Percentiles rank a stretch among this genome's conserved stretches.
Conservation (phyloP, 129 eudicot species). For the Rutidosis leptorrhynchoides region DNA sequence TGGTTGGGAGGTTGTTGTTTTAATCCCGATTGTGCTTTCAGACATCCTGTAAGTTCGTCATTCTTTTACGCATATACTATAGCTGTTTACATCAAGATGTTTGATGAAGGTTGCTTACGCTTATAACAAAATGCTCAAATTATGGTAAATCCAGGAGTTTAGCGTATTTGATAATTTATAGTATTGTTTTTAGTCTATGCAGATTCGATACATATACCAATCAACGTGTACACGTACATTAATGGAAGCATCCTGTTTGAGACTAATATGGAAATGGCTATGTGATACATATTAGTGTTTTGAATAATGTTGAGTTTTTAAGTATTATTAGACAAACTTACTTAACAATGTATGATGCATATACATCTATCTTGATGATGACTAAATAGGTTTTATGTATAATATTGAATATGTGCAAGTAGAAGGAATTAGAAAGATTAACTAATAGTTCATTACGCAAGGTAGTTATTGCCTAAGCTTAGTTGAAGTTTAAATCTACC, state of each 20-base stretch:
- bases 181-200: slow-evolving; percentile 1
- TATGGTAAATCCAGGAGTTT: background rate
- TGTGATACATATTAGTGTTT: background rate
- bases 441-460: background rate
- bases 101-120: background rate
- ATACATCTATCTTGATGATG: background rate
- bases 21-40: slow-evolving; percentile 55
- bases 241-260: slow-evolving; percentile 7
- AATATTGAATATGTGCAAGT: background rate
- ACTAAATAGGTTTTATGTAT: background rate
- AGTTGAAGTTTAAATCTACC: background rate
- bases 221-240: background rate
- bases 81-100: slow-evolving; percentile 9
- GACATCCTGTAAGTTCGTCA: slow-evolving; percentile 67
- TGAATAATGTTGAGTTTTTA: background rate
- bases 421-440: background rate
- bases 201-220: background rate
- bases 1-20: slow-evolving; percentile 62
- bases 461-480: slow-evolving; percentile 2
- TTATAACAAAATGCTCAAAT: background rate
- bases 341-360: background rate
- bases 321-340: slow-evolving; percentile 1
- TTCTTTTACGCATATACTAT: background rate
- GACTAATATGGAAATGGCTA: background rate
- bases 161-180: background rate